Conservation (phyloP, 306 rosid species). For the Cicer bijugum region DNA sequence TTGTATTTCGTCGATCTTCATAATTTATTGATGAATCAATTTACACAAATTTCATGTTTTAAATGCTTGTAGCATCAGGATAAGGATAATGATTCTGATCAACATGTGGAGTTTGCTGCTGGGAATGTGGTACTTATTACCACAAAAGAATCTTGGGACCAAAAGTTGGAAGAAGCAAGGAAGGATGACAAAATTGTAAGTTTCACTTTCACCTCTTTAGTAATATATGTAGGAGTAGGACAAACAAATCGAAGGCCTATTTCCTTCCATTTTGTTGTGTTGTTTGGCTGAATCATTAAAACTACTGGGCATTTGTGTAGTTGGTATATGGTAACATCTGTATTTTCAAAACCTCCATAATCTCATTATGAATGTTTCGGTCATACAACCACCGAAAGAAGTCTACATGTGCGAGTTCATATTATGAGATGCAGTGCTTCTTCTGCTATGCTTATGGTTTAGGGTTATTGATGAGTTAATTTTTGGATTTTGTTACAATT, state of each 20-base stretch:
- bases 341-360: slow-evolving; percentile 10
- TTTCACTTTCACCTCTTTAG: slow-evolving; percentile 34
- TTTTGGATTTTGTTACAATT: neutral
- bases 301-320: slow-evolving; percentile 19
- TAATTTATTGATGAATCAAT: slow-evolving; percentile 35
- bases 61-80: slow-evolving; percentile 52
- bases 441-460: slow-evolving; percentile 21
- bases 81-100: slow-evolving; percentile 61
- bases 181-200: slow-evolving; percentile 83
- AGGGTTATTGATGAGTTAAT: neutral
- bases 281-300: slow-evolving; percentile 31
- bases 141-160: slow-evolving; percentile 82
- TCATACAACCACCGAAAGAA: slow-evolving; percentile 10
- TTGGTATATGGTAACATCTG: slow-evolving; percentile 20
- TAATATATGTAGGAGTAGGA: neutral
- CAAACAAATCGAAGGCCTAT: slow-evolving; percentile 22
- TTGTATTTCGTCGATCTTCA: neutral
- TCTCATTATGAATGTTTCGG: neutral
- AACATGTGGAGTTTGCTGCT: slow-evolving; percentile 62
- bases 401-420: slow-evolving; percentile 25
- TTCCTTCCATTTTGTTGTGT: slow-evolving; percentile 27
- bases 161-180: slow-evolving; percentile 84
- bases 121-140: slow-evolving; percentile 80
- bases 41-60: slow-evolving; percentile 45
- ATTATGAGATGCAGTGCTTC: slow-evolving; percentile 10